Evolutionary conservation across 345 rosid species (phyloP).

Genomic region (Eucalyptus grandis): DNA sequence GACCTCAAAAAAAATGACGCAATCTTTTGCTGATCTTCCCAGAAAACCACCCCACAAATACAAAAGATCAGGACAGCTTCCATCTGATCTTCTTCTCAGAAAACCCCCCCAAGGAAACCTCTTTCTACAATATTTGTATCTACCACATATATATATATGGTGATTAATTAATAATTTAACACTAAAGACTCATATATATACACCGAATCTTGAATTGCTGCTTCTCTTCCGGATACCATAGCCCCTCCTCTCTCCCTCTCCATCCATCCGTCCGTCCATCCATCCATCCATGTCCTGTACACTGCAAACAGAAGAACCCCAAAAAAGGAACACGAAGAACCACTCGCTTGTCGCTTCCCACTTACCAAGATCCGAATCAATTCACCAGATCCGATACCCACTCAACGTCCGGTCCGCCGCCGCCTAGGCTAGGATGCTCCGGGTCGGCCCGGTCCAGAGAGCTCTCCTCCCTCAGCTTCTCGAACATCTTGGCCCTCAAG

Average conservation of each 20-base stretch:
- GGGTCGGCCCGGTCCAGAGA: slow-evolving; percentile 21
- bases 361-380: slow-evolving; percentile 1
- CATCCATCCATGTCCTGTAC: background rate
- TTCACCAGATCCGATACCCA: slow-evolving; percentile 75
- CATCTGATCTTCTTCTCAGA: background rate
- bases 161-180: background rate
- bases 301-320: background rate
- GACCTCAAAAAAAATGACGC: background rate
- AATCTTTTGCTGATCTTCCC: background rate
- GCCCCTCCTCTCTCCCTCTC: background rate
- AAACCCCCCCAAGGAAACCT: background rate
- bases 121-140: background rate
- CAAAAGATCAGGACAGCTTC: background rate
- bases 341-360: background rate
- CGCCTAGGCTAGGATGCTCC: background rate
- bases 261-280: background rate
- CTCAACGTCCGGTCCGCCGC: slow-evolving; percentile 45
- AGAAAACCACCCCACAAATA: background rate
- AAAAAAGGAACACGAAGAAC: background rate
- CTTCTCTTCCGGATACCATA: background rate
- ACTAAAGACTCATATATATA: background rate
- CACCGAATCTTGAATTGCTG: background rate
- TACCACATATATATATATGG: background rate
- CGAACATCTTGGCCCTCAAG: slow-evolving; percentile 53
- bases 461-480: slow-evolving; percentile 65